Evolutionary conservation across 148 eudicot genomes (phyloP), one percentile per base, ranked within the genome.

Genomic region (Cornus florida): DNA sequence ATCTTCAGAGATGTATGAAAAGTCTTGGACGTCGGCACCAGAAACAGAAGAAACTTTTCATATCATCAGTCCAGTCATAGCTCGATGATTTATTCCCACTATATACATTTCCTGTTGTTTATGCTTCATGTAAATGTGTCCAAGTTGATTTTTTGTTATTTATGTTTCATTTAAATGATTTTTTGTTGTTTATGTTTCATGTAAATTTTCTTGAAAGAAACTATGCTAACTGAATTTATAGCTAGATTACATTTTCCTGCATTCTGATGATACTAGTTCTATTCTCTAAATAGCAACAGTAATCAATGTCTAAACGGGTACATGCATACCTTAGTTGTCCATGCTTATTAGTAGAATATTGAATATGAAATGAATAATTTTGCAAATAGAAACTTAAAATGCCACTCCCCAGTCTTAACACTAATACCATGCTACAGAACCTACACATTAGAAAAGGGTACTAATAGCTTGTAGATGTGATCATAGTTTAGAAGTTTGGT

Each of bases 1-100:
- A 31, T 79, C 74, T 53, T 35, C 79, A 48, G 83, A 86, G 73
- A 79, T 82, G 79, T 66, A 76, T 35, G 86, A 78, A 33, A 41
- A 70, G 59, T 70, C 84, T 13, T 82, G 75, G 85, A 64, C 71
- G 11, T 72, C 80, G 6, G 78, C 69, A 33, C 57, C 67, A 46
- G 85, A 85, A 67, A 65, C 70, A 19, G 84, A 82, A 48, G 85
- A 80, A 74, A 74, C 56, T 48, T 19, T 41, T 53, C 79, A 73
- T 41, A 71, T 74, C 48, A 31, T 67, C 64, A 83, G 22, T 66
- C 85, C 83, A n/a, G 84, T 81, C n/a, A 43, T 22, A 12, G 86
- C 82, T 76, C 83, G 89, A 76, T 86, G 69, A 75, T 75, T 73
- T 24, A 10, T 60, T 12, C 17, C 1, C 28, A 16, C 39, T 17